phyloP scores from a whole-genome alignment of 352 stramenopile species.

The Phytophthora sansomeana region DNA sequence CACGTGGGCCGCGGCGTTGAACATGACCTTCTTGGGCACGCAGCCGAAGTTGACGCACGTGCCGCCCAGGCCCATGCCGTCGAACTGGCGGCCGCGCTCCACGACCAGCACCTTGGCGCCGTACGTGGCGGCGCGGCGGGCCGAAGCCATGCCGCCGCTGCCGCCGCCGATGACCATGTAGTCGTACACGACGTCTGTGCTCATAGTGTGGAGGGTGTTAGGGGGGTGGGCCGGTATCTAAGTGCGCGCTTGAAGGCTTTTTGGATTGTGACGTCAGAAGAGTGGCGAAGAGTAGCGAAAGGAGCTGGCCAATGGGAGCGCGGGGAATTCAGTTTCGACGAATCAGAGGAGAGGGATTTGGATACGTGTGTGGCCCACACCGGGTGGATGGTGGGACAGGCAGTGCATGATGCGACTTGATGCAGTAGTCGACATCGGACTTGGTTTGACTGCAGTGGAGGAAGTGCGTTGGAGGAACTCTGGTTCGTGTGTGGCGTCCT shows the following conservation, averaged over 20 bases:
- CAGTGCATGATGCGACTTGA: background rate
- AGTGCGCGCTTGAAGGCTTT: constrained; percentile 20
- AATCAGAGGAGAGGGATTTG: constrained; percentile 5
- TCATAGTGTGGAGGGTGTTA: constrained; percentile 31
- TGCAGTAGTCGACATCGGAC: constrained; percentile 6
- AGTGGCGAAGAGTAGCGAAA: background rate
- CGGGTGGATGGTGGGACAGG: background rate
- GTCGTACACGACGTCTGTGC: constrained; percentile 78
- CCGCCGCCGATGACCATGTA: constrained; percentile 93
- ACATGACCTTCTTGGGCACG: constrained; percentile 99
- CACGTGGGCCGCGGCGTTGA: constrained; percentile 87
- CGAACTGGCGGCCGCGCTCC: constrained; percentile 78
- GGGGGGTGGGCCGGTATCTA: background rate
- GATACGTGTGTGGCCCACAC: constrained; percentile 4
- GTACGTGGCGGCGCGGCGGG: constrained; percentile 92
- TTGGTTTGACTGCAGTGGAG: too few species aligned
- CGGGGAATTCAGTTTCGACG: constrained; percentile 16
- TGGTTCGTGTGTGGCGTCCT: too few species aligned
- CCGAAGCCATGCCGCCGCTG: constrained; percentile 92
- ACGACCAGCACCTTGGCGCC: constrained; percentile 96
- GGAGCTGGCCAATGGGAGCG: background rate
- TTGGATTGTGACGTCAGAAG: constrained; percentile 31
- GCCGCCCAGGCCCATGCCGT: constrained; percentile 87
- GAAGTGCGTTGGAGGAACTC: too few species aligned
- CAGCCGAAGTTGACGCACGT: constrained; percentile 99